Evolutionary conservation across 768 basidiomycete genomes (phyloP), one percentile per base, ranked within the genome.

Genomic region (Pluteus cervinus): DNA sequence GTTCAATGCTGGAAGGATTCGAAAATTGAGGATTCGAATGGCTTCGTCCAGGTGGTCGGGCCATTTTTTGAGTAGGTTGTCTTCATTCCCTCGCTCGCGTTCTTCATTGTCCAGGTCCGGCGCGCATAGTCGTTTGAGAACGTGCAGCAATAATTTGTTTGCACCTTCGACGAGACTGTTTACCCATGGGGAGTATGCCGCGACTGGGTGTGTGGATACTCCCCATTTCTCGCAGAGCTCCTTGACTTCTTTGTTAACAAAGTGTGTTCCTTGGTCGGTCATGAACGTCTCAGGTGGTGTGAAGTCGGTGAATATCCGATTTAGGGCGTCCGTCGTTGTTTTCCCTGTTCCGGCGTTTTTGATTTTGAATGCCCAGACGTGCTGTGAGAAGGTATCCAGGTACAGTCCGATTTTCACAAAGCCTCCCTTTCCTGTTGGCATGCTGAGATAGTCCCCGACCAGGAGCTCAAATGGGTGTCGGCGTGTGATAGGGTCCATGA

Each of bases 161-260:
- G 54, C 45, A 3, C 55, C 54, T 25, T 66, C 57, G 0, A 62
- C 49, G 0, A 65, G 44, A 0, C 65, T 58, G 35, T 66, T 68
- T 10, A 66, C 44, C 68, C 65, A 69, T 5, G 65, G 66, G 7
- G 63, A 50, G 34, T 69, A 69, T 2, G 59, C 58, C 8, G 62
- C 28, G 0, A 49, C 41, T 0, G 57, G 42, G 8, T 56, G 43
- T 3, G 48, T 40, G 20, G 50, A 34, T 1, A 49, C 49, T 0
- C 50, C 44, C 8, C 44, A 22, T 12, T 35, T 14, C 2, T 43
- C 39, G 37, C 63, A 71, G 33, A 48, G 45, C 2, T 38, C 49
- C 0, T 24, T 2, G 0, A 70, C 55, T 5, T 60, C 58, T 4
- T 48, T 18, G 43, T 58, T 61, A 18, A 61, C 48, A 41, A 69